phyloP scores from a whole-genome alignment of 257 asterid genomes.

The Solanum infundibuliforme region DNA sequence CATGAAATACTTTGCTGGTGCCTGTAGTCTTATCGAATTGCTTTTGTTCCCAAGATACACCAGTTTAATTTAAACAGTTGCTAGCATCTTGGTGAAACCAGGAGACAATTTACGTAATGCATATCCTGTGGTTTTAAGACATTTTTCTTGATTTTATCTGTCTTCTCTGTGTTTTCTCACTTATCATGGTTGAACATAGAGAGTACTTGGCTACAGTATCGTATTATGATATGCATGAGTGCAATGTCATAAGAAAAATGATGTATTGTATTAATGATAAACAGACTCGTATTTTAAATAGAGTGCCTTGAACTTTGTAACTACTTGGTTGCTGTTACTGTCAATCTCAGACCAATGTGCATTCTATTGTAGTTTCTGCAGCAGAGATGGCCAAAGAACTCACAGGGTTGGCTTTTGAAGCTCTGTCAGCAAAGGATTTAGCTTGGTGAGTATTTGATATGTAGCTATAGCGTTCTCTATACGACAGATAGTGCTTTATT shows the following conservation, averaged over 20 bases:
- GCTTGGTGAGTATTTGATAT: slow-evolving; percentile 65
- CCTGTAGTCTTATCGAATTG: neutral
- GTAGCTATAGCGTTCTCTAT: neutral
- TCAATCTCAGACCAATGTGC: slow-evolving; percentile 15
- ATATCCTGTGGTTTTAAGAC: neutral
- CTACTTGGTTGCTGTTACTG: neutral
- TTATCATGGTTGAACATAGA: neutral
- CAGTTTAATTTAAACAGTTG: neutral
- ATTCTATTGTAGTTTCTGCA: slow-evolving; percentile 24
- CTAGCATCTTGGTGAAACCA: neutral
- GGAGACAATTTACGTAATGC: neutral
- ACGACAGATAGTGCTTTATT: neutral
- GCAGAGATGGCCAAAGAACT: slow-evolving; percentile 61
- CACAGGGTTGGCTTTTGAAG: slow-evolving; percentile 64
- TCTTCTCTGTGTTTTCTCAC: neutral
- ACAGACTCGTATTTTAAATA: neutral
- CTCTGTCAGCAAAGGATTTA: slow-evolving; percentile 70
- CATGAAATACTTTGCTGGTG: neutral
- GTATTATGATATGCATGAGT: neutral
- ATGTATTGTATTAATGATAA: neutral
- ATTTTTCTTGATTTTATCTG: neutral
- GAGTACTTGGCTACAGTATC: neutral
- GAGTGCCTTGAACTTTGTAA: neutral
- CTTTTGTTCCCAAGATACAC: neutral
- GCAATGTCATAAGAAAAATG: neutral